A percentile compares a stretch with the other conserved stretches of the same genome.
phyloP scores from a whole-genome alignment of 305 asterid genomes.

The Fraxinus greggii region DNA sequence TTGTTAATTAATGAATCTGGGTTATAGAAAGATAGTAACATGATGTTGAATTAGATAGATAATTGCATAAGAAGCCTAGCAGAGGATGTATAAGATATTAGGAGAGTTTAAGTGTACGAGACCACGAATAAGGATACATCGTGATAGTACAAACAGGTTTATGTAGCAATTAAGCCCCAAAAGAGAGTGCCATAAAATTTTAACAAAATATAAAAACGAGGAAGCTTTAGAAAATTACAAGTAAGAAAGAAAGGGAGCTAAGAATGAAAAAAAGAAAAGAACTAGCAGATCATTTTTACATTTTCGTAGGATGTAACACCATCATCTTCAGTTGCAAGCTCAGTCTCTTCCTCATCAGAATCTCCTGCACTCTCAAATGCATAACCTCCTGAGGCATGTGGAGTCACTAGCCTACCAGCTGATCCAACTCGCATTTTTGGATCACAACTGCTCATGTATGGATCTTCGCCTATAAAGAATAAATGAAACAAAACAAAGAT shows the following conservation, averaged over 20 bases:
- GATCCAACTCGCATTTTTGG: slow-evolving; percentile 53
- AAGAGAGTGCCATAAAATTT: neutral
- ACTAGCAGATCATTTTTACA: slow-evolving; percentile 33
- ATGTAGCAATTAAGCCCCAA: neutral
- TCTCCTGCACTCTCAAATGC: slow-evolving; percentile 64
- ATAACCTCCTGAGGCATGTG: slow-evolving; percentile 57
- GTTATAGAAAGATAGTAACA: neutral
- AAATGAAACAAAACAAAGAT: slow-evolving; percentile 18
- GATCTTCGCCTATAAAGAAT: slow-evolving; percentile 46
- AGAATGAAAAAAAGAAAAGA: neutral
- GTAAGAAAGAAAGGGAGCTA: neutral
- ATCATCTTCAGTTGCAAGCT: slow-evolving; percentile 46
- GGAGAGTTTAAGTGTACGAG: neutral
- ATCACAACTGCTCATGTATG: slow-evolving; percentile 36
- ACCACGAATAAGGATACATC: neutral
- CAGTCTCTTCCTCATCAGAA: slow-evolving; percentile 65
- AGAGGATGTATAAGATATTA: neutral
- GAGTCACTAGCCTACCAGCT: slow-evolving; percentile 60
- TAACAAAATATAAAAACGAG: neutral
- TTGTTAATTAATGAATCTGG: neutral
- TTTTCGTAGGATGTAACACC: slow-evolving; percentile 37
- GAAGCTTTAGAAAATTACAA: neutral
- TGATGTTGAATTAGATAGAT: neutral
- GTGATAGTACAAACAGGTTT: neutral
- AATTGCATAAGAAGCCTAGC: neutral